A percentile compares a stretch with the other conserved stretches of the same genome.
These are phyloP conservation scores for Chlorella ohadii DNA, from an alignment of 139 green algal species.

Conservation along the genomic window DNA sequence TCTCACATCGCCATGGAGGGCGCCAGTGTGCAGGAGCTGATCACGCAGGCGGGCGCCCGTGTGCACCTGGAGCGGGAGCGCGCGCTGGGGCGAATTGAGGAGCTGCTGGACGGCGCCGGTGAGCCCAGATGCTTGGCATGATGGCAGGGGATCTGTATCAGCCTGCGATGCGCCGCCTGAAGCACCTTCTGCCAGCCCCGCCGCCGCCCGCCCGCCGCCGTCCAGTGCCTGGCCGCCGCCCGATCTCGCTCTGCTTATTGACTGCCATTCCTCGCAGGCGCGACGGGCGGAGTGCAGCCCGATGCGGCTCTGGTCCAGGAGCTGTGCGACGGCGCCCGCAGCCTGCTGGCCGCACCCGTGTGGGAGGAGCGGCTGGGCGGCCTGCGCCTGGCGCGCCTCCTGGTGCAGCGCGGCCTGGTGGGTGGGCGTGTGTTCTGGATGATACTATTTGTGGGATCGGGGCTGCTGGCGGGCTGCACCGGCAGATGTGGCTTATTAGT, in stretches of 20 bases:
- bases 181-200: background rate
- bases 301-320: background rate
- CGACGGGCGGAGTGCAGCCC: background rate
- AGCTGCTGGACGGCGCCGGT: constrained; percentile 22
- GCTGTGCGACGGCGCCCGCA: constrained; percentile 31
- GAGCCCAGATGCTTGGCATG: background rate
- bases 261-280: background rate
- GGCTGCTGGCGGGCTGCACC: too few relatives aligned
- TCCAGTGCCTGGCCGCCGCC: background rate
- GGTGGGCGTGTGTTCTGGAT: background rate
- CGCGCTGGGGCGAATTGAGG: constrained; percentile 39
- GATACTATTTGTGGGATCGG: too few relatives aligned
- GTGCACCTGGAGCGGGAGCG: constrained; percentile 55
- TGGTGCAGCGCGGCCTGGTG: constrained; percentile 19
- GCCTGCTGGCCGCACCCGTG: constrained; percentile 38
- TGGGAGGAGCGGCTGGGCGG: constrained; percentile 64
- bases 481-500: too few relatives aligned
- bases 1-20: too few relatives aligned
- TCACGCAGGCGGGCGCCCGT: constrained; percentile 21
- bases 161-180: background rate
- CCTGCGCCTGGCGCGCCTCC: constrained; percentile 52
- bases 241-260: background rate
- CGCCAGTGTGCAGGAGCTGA: background rate
- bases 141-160: too few relatives aligned
- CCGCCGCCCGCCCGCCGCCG: background rate